A percentile compares a stretch with the other conserved stretches of the same genome.
Conservation (phyloP, 441 rosid species). For the Aquilaria agallochum region DNA sequence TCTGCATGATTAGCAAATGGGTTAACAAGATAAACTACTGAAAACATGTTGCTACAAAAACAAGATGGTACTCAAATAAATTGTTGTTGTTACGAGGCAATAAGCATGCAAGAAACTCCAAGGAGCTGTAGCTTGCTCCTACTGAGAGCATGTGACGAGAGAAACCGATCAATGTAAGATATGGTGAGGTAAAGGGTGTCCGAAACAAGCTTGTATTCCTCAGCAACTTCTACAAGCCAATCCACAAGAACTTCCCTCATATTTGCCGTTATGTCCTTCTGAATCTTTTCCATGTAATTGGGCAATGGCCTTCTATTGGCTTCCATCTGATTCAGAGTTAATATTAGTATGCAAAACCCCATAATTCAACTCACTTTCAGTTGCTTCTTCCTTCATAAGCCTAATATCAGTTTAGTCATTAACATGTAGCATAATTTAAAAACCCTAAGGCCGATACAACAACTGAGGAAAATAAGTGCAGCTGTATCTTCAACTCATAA, state of each 20-base stretch:
- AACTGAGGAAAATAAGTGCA: too few relatives aligned
- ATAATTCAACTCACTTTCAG: neutral
- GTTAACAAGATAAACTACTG: constrained; percentile 2
- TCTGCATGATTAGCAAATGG: constrained; percentile 16
- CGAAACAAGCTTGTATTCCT: constrained; percentile 35
- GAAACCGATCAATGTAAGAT: constrained; percentile 34
- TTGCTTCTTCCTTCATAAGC: neutral
- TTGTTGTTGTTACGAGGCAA: constrained; percentile 29
- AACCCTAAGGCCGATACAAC: too few relatives aligned
- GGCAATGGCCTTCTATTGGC: constrained; percentile 31
- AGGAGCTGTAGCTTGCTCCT: constrained; percentile 36
- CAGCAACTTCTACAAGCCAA: constrained; percentile 44
- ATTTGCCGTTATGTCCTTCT: constrained; percentile 28
- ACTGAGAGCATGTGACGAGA: constrained; percentile 23
- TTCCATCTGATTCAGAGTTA: constrained; percentile 30
- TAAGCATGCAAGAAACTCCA: constrained; percentile 38
- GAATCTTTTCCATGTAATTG: constrained; percentile 31
- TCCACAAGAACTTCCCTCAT: constrained; percentile 36
- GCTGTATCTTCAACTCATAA: too few relatives aligned
- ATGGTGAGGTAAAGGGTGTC: constrained; percentile 40
- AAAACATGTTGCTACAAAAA: neutral
- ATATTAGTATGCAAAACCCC: constrained; percentile 7
- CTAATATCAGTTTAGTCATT: neutral
- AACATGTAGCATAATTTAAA: too few relatives aligned
- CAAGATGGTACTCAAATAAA: neutral